Base-by-base conservation (phyloP, 805 yeast genomes). In the Priceomyces medius region DNA sequence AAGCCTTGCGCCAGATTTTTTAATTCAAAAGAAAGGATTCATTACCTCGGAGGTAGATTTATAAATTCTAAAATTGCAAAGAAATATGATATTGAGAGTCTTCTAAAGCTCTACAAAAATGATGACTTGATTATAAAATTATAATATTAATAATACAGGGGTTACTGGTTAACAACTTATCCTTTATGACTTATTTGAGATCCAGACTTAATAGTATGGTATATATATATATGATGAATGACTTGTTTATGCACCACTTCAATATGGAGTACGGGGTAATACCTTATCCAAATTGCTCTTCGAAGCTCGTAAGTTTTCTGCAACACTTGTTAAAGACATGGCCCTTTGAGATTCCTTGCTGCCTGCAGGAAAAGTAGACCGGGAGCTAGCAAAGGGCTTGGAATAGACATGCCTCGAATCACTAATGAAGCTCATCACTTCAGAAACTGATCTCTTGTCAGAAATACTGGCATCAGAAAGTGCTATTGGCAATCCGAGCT, bases 1-100 rank as follows among this genome's bases (percentile, higher is more conserved):
- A 93, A 93, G 57, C 93, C 95, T 0, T 90, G 95, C 40, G 80
- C 95, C 2, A 57, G 61, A 35, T 66, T 63, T 44, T 74, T 86
- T 46, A 47, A 27, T 12, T 41, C 35, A 9, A 43, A 38, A 2
- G 56, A 62, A 6, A 61, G 69, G 4, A 47, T 43, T 7, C 99
- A 91, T 59, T 93, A 79, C 60, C 73, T 90, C 27, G 99, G 99
- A 1, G 99, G 99, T 2, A 68, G 99, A 39, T 93, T 93, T 55
- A 79, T 93, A 13, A 77, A 81, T 35, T 55, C 61, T 10, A 68
- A 63, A 7, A 74, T 93, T 50, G 96, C 96, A 0, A 62, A 71
- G 21, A 81, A 82, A 58, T 88, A 84, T 69, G 85, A 77, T 1
- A 81, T 93, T 44, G 80, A 78, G 19, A 78, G 61, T n/a, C 46